Evolutionary conservation across 2,329 filamentous ascomycete genomes (phyloP), one percentile per base, ranked within the genome.

Genomic region (Calonectria leucothoes): DNA sequence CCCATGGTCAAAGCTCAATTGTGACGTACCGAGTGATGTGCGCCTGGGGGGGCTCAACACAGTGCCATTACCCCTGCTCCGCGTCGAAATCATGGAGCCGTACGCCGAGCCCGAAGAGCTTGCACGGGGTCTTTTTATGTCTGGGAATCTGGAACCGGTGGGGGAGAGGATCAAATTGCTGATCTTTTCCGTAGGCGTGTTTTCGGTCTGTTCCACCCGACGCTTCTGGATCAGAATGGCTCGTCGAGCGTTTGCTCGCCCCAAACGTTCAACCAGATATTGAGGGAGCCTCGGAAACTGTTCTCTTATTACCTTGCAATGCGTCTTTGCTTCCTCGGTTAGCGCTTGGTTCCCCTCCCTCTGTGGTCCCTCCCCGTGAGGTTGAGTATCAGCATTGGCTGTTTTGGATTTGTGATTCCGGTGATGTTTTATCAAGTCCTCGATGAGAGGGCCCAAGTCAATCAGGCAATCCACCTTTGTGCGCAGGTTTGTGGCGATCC

Each of bases 381-480:
- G 17, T 55, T 33, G 49, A 31, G 25, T 10, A 31, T n/a, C 14
- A 25, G 35, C 59, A 8, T 20, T 45, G 25, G 35, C 37, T 20
- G 8, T 15, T 6, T 37, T 42, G 27, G 39, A 45, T 20, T 64
- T 42, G 37, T 64, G 37, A 25, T 31, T 42, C 59, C 42, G 37
- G 59, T 48, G 59, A 15, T 48, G 37, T 20, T 64, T 23, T n/a
- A 45, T 45, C 59, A 64, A 48, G 25, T 45, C 39, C 27, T 64
- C 37, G 10, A 64, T 48, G 25, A 64, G 27, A 48, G 59, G 59
- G 20, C 39, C 59, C n/a, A 64, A 12, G 15, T 64, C 59, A 11
- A 64, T 48, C 39, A 64, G 27, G 17, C 59, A 64, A n/a, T 64
- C 59, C 10, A 48, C 59, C 37, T 64, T 64, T 25, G 59, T 64